These are phyloP conservation scores for Sporisorium scitamineum DNA, from an alignment of 1,284 basidiomycete genomes.

Conservation along the genomic window DNA sequence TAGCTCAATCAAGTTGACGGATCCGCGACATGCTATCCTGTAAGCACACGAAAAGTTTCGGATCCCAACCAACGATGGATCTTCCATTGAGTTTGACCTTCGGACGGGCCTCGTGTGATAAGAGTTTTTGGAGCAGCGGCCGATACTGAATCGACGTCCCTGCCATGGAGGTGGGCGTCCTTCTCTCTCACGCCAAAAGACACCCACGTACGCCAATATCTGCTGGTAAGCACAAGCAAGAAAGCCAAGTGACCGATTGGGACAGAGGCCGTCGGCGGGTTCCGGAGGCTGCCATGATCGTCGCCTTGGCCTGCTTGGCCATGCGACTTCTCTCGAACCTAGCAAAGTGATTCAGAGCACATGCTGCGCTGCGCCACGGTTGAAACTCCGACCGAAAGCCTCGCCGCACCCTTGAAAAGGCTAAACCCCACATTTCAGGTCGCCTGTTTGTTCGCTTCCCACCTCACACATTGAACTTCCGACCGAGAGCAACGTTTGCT, in stretches of 20 bases:
- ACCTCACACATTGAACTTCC: neutral
- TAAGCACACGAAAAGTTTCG: neutral
- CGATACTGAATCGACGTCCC: too few species aligned
- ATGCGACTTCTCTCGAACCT: neutral
- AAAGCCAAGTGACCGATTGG: too few species aligned
- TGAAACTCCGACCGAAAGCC: neutral
- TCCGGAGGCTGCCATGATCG: neutral
- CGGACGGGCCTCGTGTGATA: too few species aligned
- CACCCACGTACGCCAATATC: neutral
- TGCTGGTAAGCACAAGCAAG: neutral
- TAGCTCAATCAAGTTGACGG: neutral
- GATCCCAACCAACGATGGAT: too few species aligned
- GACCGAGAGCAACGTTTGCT: too few species aligned
- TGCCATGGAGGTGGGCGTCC: too few species aligned
- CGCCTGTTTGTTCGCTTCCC: neutral
- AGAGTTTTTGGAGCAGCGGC: too few species aligned
- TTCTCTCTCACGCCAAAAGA: too few species aligned
- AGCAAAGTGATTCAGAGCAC: neutral
- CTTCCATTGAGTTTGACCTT: too few species aligned
- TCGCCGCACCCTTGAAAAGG: neutral
- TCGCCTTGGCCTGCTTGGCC: neutral
- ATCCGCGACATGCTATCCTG: neutral
- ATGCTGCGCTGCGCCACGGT: neutral
- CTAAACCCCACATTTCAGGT: neutral
- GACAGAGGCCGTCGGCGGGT: neutral